These are phyloP conservation scores for Apostasia shenzhenica DNA, from an alignment of 106 monocot species.

Conservation along the genomic window DNA sequence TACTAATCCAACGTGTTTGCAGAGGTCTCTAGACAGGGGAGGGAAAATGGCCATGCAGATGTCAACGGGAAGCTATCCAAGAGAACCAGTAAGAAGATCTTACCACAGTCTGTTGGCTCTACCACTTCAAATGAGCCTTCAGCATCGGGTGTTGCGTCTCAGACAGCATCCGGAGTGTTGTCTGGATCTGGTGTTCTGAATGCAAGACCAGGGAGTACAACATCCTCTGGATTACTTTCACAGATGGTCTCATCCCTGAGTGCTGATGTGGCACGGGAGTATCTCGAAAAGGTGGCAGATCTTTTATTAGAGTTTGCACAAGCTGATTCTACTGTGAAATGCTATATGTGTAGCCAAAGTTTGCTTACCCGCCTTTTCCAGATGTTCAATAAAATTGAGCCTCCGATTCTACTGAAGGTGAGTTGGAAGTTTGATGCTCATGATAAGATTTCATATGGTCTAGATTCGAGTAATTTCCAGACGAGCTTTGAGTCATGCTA, in stretches of 20 bases:
- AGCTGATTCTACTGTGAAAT: conserved; percentile 59
- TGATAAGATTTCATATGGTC: background rate
- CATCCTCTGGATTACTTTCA: conserved; percentile 60
- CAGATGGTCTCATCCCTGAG: conserved; percentile 59
- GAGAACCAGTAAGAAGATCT: conserved; percentile 28
- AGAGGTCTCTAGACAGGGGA: conserved; percentile 57
- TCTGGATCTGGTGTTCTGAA: conserved; percentile 75
- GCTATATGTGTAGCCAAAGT: conserved; percentile 66
- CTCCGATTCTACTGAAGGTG: conserved; percentile 70
- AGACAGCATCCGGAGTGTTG: conserved; percentile 56
- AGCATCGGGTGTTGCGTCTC: conserved; percentile 53
- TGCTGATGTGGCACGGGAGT: conserved; percentile 71
- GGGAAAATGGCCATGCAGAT: conserved; percentile 42
- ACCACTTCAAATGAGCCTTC: conserved; percentile 45
- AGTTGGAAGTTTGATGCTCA: background rate
- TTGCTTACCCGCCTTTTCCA: conserved; percentile 66
- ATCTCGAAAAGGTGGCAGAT: conserved; percentile 62
- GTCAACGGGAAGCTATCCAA: conserved; percentile 16
- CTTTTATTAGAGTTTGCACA: conserved; percentile 40
- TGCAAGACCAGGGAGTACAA: conserved; percentile 62
- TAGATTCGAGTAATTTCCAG: background rate
- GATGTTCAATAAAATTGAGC: conserved; percentile 72
- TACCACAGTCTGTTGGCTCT: conserved; percentile 17
- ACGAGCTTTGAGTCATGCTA: no score
- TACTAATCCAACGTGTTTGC: background rate